A percentile compares a stretch with the other conserved stretches of the same genome.
These are phyloP conservation scores for Cordia subcordata DNA, from an alignment of 257 asterid genomes.

Conservation along the genomic window DNA sequence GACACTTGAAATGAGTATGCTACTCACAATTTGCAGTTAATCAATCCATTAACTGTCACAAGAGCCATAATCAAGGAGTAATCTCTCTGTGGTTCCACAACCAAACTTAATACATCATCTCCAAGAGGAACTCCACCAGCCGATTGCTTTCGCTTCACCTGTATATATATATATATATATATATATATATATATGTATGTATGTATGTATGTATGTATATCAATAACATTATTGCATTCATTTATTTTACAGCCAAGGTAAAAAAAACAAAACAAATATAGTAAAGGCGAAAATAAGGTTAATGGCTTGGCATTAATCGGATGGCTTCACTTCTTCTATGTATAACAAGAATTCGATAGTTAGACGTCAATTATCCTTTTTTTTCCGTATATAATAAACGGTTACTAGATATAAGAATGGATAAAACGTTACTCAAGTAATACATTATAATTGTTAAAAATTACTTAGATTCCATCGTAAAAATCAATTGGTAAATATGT, in stretches of 20 bases:
- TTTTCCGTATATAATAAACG: too few relatives aligned
- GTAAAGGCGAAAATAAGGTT: neutral
- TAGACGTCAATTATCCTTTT: too few relatives aligned
- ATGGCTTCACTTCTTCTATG: too few relatives aligned
- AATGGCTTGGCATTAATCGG: neutral
- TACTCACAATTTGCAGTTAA: conserved; percentile 35
- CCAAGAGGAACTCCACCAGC: conserved; percentile 46
- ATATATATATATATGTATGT: too few relatives aligned
- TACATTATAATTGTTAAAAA: too few relatives aligned
- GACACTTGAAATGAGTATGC: too few relatives aligned
- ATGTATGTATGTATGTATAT: neutral
- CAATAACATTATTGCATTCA: neutral
- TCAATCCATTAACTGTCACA: conserved; percentile 48
- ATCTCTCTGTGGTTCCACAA: conserved; percentile 53
- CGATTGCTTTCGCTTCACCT: conserved; percentile 50
- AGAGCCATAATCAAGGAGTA: conserved; percentile 54
- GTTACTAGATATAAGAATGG: too few relatives aligned
- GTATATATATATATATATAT: conserved; percentile 8
- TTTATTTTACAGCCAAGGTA: neutral
- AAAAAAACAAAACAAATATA: neutral
- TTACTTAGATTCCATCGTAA: too few relatives aligned
- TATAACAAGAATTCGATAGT: too few relatives aligned
- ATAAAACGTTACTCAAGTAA: too few relatives aligned
- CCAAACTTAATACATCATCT: conserved; percentile 50
- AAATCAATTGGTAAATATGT: too few relatives aligned